These are phyloP conservation scores for Xylaria sp. DNA, from an alignment of 2,329 filamentous ascomycete species.

Conservation along the genomic window DNA sequence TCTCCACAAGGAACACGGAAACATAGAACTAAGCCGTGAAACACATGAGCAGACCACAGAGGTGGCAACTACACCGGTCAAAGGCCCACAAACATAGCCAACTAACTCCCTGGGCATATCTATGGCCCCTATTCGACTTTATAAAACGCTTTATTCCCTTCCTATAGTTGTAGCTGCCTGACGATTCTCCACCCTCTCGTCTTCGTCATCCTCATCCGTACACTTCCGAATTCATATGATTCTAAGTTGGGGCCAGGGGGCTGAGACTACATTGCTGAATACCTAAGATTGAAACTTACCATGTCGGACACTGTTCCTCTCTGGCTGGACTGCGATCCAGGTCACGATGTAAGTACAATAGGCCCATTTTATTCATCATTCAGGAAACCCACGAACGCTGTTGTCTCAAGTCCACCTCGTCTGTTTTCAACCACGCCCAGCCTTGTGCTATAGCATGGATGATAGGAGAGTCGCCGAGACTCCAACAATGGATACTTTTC, in stretches of 20 bases:
- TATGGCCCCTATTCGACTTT: slow-evolving; percentile 1
- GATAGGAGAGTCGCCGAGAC: background rate
- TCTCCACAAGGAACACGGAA: slow-evolving; percentile 17
- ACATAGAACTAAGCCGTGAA: slow-evolving; percentile 13
- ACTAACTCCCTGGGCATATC: slow-evolving; percentile 7
- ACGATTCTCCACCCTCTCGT: background rate
- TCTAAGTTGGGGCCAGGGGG: background rate
- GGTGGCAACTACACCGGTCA: slow-evolving; percentile 3
- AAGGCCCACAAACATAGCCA: slow-evolving; percentile 33
- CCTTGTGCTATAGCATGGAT: slow-evolving; percentile 4
- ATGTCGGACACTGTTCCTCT: slow-evolving; percentile 58
- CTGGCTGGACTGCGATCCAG: slow-evolving; percentile 71
- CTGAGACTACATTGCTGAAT: background rate
- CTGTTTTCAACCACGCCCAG: background rate
- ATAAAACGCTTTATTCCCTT: slow-evolving; percentile 11
- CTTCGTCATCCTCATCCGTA: background rate
- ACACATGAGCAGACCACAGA: slow-evolving; percentile 15
- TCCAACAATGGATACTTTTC: background rate
- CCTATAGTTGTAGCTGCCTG: background rate
- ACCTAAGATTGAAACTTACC: slow-evolving; percentile 9
- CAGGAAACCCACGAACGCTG: background rate
- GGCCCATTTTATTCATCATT: background rate
- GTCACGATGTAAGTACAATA: slow-evolving; percentile 69
- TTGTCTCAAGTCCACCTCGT: background rate
- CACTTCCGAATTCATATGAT: background rate